Evolutionary conservation across 108 stramenopile species (phyloP).

Genomic region (Nitzschia palea): DNA sequence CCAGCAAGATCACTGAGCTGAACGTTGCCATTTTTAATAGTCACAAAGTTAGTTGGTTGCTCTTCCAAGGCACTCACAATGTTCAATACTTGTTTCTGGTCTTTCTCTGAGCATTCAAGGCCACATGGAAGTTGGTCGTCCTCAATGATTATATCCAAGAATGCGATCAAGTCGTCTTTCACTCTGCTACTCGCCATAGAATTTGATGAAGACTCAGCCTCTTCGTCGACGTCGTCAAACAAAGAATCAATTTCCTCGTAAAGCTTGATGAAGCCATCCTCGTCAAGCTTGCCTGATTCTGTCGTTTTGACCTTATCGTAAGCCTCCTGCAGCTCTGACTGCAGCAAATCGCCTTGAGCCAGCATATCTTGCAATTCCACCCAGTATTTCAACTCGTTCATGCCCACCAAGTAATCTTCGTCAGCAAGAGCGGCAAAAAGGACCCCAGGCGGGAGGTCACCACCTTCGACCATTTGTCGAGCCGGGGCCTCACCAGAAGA

Average conservation of each 20-base stretch:
- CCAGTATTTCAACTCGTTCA: constrained; percentile 65
- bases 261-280: constrained; percentile 52
- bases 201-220: not conserved
- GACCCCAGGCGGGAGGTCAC: constrained; percentile 62
- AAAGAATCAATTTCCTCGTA: constrained; percentile 72
- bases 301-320: constrained; percentile 44
- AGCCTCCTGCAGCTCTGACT: constrained; percentile 59
- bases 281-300: constrained; percentile 46
- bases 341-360: constrained; percentile 55
- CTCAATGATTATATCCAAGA: constrained; percentile 39
- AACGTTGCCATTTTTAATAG: constrained; percentile 32
- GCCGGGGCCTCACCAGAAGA: not conserved
- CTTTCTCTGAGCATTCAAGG: constrained; percentile 60
- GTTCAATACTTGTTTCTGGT: constrained; percentile 63
- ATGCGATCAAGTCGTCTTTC: constrained; percentile 25
- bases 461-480: constrained; percentile 34
- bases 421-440: constrained; percentile 68
- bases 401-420: constrained; percentile 54
- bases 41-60: constrained; percentile 50
- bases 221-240: constrained; percentile 69
- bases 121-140: constrained; percentile 65
- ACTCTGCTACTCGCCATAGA: constrained; percentile 1
- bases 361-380: constrained; percentile 75
- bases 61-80: constrained; percentile 58
- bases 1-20: constrained; percentile 57